Percentiles rank a stretch among this genome's conserved stretches.
Evolutionary conservation across 495 filamentous ascomycete genomes (phyloP).

Genomic region (Venustampulla echinocandica): DNA sequence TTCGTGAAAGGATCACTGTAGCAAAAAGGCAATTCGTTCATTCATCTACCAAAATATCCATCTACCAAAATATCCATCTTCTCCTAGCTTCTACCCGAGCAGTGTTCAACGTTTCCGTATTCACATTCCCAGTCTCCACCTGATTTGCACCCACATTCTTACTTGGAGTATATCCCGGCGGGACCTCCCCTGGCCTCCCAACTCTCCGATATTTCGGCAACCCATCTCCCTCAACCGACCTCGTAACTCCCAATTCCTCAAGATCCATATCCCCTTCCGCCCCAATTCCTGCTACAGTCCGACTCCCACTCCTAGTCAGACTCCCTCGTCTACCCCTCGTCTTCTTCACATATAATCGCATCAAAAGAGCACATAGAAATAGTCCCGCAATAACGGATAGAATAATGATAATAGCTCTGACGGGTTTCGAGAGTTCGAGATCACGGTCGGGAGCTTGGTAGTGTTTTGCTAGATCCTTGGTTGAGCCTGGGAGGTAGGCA

Average conservation of each 20-base stretch:
- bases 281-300: background rate
- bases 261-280: background rate
- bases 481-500: background rate
- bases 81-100: too few species aligned
- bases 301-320: too few species aligned
- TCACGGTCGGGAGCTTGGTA: background rate
- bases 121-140: too few species aligned
- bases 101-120: too few species aligned
- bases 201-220: constrained; percentile 1
- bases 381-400: background rate
- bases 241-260: background rate
- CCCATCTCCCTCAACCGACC: background rate
- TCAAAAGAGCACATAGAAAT: background rate
- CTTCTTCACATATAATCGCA: background rate
- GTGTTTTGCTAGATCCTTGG: constrained; percentile 1
- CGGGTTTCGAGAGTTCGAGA: background rate
- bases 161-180: constrained; percentile 1
- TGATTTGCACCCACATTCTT: background rate
- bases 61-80: too few species aligned
- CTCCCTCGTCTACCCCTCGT: background rate
- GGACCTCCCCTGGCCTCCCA: constrained; percentile 7
- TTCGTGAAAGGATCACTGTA: too few species aligned
- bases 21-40: too few species aligned
- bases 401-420: constrained; percentile 1
- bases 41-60: too few species aligned